Base-by-base conservation (phyloP, 768 basidiomycete genomes). In the Coprinopsis cinerea region DNA sequence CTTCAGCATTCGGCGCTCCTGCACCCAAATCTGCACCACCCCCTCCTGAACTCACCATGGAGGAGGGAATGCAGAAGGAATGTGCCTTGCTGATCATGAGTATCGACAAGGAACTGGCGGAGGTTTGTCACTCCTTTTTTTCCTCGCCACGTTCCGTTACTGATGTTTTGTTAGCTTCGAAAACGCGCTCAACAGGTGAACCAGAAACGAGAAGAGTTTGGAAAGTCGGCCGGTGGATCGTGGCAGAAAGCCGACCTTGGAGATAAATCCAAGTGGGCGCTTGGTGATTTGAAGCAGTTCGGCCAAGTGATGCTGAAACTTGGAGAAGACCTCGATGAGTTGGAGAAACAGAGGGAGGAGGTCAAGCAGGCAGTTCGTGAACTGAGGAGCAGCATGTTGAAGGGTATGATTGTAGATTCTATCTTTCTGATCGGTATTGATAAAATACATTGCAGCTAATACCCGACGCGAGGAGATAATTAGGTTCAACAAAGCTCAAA, bases 381-480 rank as follows among this genome's bases (percentile, higher is more conserved):
- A 46, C 55, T 88, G 36, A 82, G 83, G 52, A 81, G 77, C 49
- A 75, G 74, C 48, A 69, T 90, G 64, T 71, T 91, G 3, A 84
- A 82, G 69, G 81, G 88, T 83, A 47, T 23, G 70, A n/a, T n/a
- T n/a, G n/a, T n/a, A n/a, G n/a, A n/a, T 62, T 10, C 15, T 3
- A 20, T 42, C 17, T 39, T 20, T 52, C 50, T 20, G 51, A 40
- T 28, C 10, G 9, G 42, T 42, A 20, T 22, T 14, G 18, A 24
- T 45, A 40, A 47, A 22, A 24, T 43, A 40, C 14, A 32, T 40
- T 35, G 34, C 58, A 95, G 93, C 84, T 34, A 82, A 80, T 44
- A 89, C 88, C 52, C 81, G 88, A 55, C 78, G 78, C 56, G 92
- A 93, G 61, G 92, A 96, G 59, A 85, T 91, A 22, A 70, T 73